Evolutionary conservation across 768 basidiomycete genomes (phyloP), one percentile per base, ranked within the genome.

Genomic region (Suillus subalutaceus): DNA sequence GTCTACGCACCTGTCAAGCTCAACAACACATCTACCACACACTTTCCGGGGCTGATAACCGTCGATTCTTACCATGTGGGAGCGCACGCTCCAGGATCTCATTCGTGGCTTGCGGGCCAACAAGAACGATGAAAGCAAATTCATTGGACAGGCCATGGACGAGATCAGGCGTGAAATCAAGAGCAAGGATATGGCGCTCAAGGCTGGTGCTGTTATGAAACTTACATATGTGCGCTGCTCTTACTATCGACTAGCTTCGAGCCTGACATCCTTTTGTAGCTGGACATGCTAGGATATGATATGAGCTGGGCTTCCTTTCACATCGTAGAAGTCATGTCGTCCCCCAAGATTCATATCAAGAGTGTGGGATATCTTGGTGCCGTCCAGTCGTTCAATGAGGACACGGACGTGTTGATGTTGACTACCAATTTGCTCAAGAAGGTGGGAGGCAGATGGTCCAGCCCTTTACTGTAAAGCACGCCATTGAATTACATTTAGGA

Each of bases 321-420:
- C 76, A 92, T 99, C 63, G 90, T 99, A 7, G 97, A 99, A 75
- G 95, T 97, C 76, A 99, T 99, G 97, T 95, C 95, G 44, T 96
- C 95, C 4, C 82, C 91, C 5, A 90, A 90, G 74, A 87, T 90
- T 70, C 96, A 99, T 79, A 84, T 99, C 70, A 99, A 99, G 83
- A 89, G 88, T 35, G 90, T 99, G 59, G 97, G 97, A 15, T 99
- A 99, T 78, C 90, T 99, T 30, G 97, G 93, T 2, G 96, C 97
- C 4, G 78, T 87, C 50, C 89, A 96, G 79, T 96, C 96, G 1
- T 99, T 99, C 77, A 85, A 90, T 53, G 88, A 94, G 70, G 94
- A 97, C 65, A 99, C 97, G 1, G 97, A 99, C 71, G 97, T 99
- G 30, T 88, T 99, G 26, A 97, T 99, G 86, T 85, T 99, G 57